Base-by-base conservation (phyloP, 257 asterid species). In the Solanum chaucha region DNA sequence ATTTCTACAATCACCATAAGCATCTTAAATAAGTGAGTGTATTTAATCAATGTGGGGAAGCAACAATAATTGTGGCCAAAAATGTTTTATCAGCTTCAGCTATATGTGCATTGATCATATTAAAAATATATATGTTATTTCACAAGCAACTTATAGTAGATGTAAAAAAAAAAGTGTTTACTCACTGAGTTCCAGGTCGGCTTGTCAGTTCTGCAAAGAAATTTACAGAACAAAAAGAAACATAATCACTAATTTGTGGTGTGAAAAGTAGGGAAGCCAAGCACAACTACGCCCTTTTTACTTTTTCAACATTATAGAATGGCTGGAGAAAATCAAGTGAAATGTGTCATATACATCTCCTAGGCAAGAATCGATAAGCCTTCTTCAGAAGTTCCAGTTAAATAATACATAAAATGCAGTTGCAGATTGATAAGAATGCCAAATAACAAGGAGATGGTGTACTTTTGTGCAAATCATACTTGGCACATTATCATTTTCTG, bases 121-220 rank as follows among this genome's bases (percentile, higher is more conserved):
- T 46, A 46, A 80, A 41, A 9, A 46, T 26, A 48, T 48, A 10
- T 15, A 68, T 30, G 72, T 70, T 87, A 86, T 41, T 61, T 75
- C 85, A 80, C 82, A 86, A 75, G 61, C 36, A 30, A 85, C 51
- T 28, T 85, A 73, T 68, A 41, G 71, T 81, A 89, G 77, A 77
- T 74, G 32, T 40, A 48, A 64, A 51, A 67, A 40, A 30, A 22
- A 34, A 24, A 85, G 82, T 28, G 44, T 41, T 48, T 30, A 97
- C 99, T 95, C 91, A 97, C 99, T 87, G 99, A 91, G 90, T 93
- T 96, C 99, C 99, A 97, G 87, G 89, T 88, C 82, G 99, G 99
- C 91, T 87, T 92, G 90, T 93, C 92, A 14, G 99, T 96, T 61
- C 99, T 97, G 98, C 87, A 90, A 73, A 88, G 71, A 83, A 74